Conservation (phyloP, 495 filamentous ascomycete species). For the Penicillium turbatum region DNA sequence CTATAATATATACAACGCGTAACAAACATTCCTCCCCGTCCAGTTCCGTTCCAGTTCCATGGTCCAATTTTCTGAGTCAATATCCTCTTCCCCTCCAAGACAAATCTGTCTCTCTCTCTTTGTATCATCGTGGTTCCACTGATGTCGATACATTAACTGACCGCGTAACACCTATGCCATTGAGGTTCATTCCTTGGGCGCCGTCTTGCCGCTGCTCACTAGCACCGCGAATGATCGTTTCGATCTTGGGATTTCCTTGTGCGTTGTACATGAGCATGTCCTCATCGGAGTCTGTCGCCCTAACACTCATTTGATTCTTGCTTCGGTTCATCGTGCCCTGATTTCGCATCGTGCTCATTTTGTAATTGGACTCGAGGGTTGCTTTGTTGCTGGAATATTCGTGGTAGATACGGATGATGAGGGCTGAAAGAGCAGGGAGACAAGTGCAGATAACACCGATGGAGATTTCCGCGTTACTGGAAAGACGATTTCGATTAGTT, state of each 20-base stretch:
- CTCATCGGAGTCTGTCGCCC: conserved; percentile 18
- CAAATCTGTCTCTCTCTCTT: not conserved
- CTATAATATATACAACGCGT: no score
- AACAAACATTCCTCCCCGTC: no score
- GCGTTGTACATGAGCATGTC: conserved; percentile 26
- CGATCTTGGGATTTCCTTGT: conserved; percentile 22
- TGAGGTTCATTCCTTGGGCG: not conserved
- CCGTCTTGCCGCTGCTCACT: not conserved
- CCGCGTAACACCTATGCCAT: conserved; percentile 21
- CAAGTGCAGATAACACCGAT: conserved; percentile 41
- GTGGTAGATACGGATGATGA: conserved; percentile 16
- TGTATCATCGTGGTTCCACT: conserved; percentile 8
- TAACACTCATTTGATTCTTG: conserved; percentile 15
- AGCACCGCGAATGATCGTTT: conserved; percentile 20
- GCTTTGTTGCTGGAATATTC: conserved; percentile 24
- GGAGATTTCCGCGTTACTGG: conserved; percentile 36
- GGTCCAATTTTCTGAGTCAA: not conserved
- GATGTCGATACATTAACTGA: conserved; percentile 26
- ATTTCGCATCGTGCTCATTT: conserved; percentile 18
- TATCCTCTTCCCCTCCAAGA: no score
- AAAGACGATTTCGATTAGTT: not conserved
- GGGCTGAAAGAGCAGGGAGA: conserved; percentile 34
- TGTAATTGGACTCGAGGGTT: conserved; percentile 14
- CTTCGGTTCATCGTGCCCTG: conserved; percentile 8
- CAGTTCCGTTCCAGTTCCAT: no score